Evolutionary conservation across 1,139 yeast genomes (phyloP).

Genomic region (Diutina neorugosa): DNA sequence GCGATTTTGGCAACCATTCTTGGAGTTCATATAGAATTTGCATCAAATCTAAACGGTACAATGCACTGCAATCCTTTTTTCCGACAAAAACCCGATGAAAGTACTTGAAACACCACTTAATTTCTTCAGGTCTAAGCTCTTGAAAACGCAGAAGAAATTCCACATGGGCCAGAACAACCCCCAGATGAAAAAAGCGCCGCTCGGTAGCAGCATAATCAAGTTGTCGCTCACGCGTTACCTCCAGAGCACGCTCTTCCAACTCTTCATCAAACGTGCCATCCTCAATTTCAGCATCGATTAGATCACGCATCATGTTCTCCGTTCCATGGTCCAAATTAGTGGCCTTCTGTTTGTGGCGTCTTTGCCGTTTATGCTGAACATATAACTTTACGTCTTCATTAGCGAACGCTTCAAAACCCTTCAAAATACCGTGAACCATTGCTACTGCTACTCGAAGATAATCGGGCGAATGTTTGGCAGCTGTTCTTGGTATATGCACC

Average conservation of each 20-base stretch:
- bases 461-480: conserved; percentile 52
- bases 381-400: conserved; percentile 48
- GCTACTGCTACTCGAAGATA: conserved; percentile 55
- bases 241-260: conserved; percentile 26
- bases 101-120: conserved; percentile 56
- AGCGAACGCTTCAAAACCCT: conserved; percentile 56
- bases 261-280: conserved; percentile 14
- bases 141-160: conserved; percentile 39
- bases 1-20: conserved; percentile 18
- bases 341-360: conserved; percentile 16
- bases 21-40: conserved; percentile 21
- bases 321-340: conserved; percentile 8
- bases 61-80: conserved; percentile 45
- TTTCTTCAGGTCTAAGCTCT: conserved; percentile 49
- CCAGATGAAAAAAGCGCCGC: conserved; percentile 27
- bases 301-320: conserved; percentile 11
- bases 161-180: conserved; percentile 39
- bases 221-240: conserved; percentile 32
- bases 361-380: conserved; percentile 31
- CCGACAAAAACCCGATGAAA: conserved; percentile 60
- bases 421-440: conserved; percentile 53
- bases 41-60: conserved; percentile 71
- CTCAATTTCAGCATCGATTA: conserved; percentile 21
- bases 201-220: conserved; percentile 36
- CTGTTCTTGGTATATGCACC: conserved; percentile 50